phyloP scores from a whole-genome alignment of 768 basidiomycete genomes.

The Phanerochaete sordida region DNA sequence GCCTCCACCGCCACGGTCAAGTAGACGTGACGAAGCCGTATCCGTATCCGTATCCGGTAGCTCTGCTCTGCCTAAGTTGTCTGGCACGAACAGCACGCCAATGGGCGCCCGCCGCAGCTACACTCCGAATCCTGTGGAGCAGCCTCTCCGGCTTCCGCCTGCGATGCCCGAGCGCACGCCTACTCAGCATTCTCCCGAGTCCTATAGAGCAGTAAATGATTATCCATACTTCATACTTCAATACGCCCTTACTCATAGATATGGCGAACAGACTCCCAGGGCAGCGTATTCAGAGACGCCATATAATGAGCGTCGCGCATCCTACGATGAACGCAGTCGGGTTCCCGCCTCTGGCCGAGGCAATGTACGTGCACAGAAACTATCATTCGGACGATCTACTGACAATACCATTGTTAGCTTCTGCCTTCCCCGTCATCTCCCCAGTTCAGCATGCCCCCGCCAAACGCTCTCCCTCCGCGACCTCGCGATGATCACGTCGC shows the following conservation, averaged over 20 bases:
- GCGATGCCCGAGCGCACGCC: not conserved
- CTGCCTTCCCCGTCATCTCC: not conserved
- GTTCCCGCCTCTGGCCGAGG: not conserved
- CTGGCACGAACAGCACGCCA: not conserved
- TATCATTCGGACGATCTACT: too few relatives aligned
- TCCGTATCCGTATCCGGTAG: too few relatives aligned
- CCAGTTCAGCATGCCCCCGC: not conserved
- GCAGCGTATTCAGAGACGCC: not conserved
- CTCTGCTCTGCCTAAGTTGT: not conserved
- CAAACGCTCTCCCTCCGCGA: not conserved
- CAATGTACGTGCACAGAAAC: not conserved
- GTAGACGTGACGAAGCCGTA: not conserved
- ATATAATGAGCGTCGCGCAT: not conserved
- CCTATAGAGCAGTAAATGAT: not conserved
- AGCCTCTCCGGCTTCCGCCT: not conserved
- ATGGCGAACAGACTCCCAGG: not conserved
- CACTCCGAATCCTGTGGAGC: not conserved
- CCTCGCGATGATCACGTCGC: not conserved
- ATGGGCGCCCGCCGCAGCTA: not conserved
- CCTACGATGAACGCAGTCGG: not conserved
- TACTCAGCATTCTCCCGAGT: not conserved
- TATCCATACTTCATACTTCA: not conserved
- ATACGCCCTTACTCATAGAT: not conserved
- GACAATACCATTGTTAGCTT: not conserved
- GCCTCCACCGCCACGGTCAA: not conserved